Conservation (phyloP, 352 stramenopile genomes). For the Globisporangium nodosum region DNA sequence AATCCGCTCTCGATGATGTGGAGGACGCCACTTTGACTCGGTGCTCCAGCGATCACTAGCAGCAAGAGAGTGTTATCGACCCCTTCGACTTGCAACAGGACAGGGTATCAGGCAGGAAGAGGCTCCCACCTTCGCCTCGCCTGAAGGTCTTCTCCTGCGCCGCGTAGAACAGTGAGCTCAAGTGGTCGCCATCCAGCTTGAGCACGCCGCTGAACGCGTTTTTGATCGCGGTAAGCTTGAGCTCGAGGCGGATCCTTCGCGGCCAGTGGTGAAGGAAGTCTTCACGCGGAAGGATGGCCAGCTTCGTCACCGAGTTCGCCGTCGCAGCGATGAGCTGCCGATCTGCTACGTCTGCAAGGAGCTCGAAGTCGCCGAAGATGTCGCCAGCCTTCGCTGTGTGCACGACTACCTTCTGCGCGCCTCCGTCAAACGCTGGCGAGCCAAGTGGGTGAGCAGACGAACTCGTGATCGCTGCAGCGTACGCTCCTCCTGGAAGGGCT, state of each 20-base stretch:
- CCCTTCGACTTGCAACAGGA: too few relatives aligned
- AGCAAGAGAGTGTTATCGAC: not conserved
- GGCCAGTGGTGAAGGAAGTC: constrained; percentile 33
- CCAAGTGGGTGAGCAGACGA: not conserved
- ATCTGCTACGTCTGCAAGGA: constrained; percentile 17
- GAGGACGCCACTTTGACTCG: constrained; percentile 18
- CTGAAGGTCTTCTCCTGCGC: constrained; percentile 25
- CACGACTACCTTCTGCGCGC: constrained; percentile 20
- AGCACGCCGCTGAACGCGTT: constrained; percentile 23
- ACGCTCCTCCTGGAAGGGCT: not conserved
- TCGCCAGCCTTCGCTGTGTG: constrained; percentile 22
- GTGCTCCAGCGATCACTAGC: constrained; percentile 26
- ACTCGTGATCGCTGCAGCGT: not conserved
- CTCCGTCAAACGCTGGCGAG: not conserved
- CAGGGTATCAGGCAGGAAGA: too few relatives aligned
- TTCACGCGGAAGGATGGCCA: constrained; percentile 30
- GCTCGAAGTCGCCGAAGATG: constrained; percentile 48
- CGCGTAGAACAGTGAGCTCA: constrained; percentile 43
- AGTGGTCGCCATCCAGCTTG: constrained; percentile 29
- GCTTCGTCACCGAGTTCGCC: constrained; percentile 16
- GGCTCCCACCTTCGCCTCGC: constrained; percentile 29
- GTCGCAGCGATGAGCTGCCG: constrained; percentile 27
- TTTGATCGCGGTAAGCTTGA: constrained; percentile 29
- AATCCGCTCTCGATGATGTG: constrained; percentile 33
- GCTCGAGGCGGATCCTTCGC: constrained; percentile 15